These are phyloP conservation scores for Lentinula raphanica DNA, from an alignment of 768 basidiomycete genomes.

Conservation along the genomic window DNA sequence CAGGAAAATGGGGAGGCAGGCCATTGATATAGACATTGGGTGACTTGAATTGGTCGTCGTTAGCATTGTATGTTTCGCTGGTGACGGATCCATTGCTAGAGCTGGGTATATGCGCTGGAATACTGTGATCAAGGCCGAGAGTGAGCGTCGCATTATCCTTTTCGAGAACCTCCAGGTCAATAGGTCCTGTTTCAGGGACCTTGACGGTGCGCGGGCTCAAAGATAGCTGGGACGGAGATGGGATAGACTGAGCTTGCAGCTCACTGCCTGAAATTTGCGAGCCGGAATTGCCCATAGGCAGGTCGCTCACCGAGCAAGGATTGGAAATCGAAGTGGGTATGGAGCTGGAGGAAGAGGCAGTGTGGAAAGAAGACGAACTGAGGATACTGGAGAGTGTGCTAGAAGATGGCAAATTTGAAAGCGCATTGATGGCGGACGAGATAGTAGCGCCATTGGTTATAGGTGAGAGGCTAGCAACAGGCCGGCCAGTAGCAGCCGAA, in stretches of 20 bases:
- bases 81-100: not conserved
- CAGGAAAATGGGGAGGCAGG: slow-evolving; percentile 76
- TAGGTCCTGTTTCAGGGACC: slow-evolving; percentile 3
- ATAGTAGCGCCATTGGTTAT: not conserved
- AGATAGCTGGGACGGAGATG: not conserved
- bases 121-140: not conserved
- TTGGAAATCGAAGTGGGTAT: slow-evolving; percentile 1
- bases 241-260: not conserved
- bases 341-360: slow-evolving; percentile 1
- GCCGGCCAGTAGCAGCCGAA: not conserved
- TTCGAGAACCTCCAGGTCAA: slow-evolving; percentile 3
- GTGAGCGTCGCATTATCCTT: not conserved
- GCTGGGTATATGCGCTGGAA: slow-evolving; percentile 4
- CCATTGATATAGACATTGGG: slow-evolving; percentile 90
- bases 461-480: not conserved
- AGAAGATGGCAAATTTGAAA: not conserved
- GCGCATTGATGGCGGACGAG: not conserved
- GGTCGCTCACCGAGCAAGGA: not conserved
- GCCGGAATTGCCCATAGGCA: not conserved
- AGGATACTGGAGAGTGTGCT: slow-evolving; percentile 5
- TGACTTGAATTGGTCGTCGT: slow-evolving; percentile 30
- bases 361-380: not conserved
- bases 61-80: no score
- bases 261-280: not conserved
- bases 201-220: not conserved